Base-by-base conservation (phyloP, 2,329 filamentous ascomycete genomes). In the Pseudonectria foliicola region DNA sequence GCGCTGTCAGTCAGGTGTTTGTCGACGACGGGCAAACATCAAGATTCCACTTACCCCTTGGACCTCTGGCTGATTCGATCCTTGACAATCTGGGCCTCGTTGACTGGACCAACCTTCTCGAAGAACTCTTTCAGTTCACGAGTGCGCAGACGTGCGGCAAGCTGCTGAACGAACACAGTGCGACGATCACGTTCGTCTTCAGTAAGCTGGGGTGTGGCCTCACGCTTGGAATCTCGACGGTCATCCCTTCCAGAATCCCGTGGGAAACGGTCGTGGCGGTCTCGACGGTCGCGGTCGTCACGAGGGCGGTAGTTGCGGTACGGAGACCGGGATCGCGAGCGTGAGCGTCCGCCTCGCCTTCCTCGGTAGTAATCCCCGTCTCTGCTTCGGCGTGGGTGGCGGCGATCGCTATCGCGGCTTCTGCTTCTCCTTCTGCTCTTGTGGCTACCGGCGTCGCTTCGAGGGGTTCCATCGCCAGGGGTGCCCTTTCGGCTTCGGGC, bases 31-130 rank as follows among this genome's bases (percentile, higher is more conserved):
- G 3, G 13, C 25, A n/a, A 25, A 35, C 13, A 13, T 21, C 7
- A 25, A 27, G 10, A 14, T 13, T 13, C 24, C 12, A 57, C 83
- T 57, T 72, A 95, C 90, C 92, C 92, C 73, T 98, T 98, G 44
- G 89, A 95, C 65, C 92, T 85, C 52, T 88, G 86, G 66, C 88
- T 95, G 44, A 98, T 89, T 44, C 92, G 79, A 54, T 98, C 92
- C 65, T 96, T 96, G 34, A 98, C 92, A 55, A 98, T 98, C 68
- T 96, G 92, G 33, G 92, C 92, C 61, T 96, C 92, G 53, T 92
- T 93, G 36, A 98, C 92, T 26, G 85, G 81, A 44, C 92, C 92
- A 52, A 92, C 84, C 64, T 90, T 89, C 61, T 95, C 87, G 56
- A 98, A 98, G 62, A 98, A 98, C 43, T 81, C 77, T 61, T 93